phyloP scores from a whole-genome alignment of 179 eudicot genomes.

The Spinacia oleracea region DNA sequence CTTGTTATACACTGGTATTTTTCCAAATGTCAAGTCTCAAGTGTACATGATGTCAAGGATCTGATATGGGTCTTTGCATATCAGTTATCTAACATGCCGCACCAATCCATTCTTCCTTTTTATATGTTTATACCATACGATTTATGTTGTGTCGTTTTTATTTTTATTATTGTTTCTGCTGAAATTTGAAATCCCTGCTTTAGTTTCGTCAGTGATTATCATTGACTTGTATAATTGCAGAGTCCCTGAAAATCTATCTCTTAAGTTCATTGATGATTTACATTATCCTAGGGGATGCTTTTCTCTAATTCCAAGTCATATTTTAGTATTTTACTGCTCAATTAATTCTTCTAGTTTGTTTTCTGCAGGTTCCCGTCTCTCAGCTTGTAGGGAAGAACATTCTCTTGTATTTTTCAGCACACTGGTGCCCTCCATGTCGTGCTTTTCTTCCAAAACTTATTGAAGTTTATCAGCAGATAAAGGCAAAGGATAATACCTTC shows the following conservation, averaged over 20 bases:
- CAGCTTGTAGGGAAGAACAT: slow-evolving; percentile 71
- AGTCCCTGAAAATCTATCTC: not conserved
- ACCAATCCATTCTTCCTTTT: no score
- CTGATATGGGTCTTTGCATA: no score
- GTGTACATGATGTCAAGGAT: no score
- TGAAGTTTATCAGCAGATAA: slow-evolving; percentile 59
- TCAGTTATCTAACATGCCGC: no score
- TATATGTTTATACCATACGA: not conserved
- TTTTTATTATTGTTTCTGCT: not conserved
- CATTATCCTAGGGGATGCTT: not conserved
- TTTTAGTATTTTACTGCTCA: not conserved
- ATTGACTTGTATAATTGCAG: not conserved
- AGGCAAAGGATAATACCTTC: slow-evolving; percentile 44
- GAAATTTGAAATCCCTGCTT: not conserved
- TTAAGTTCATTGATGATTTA: not conserved
- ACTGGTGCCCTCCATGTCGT: slow-evolving; percentile 89
- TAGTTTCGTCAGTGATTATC: not conserved
- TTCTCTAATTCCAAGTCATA: not conserved
- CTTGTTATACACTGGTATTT: no score
- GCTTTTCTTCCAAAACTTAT: slow-evolving; percentile 63
- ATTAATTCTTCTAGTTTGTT: not conserved
- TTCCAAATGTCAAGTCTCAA: no score
- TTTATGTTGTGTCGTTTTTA: not conserved
- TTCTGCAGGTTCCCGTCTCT: slow-evolving; percentile 58
- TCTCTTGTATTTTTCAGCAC: slow-evolving; percentile 81